These are phyloP conservation scores for Cylindrotheca closterium DNA, from an alignment of 108 stramenopile genomes.

Conservation along the genomic window DNA sequence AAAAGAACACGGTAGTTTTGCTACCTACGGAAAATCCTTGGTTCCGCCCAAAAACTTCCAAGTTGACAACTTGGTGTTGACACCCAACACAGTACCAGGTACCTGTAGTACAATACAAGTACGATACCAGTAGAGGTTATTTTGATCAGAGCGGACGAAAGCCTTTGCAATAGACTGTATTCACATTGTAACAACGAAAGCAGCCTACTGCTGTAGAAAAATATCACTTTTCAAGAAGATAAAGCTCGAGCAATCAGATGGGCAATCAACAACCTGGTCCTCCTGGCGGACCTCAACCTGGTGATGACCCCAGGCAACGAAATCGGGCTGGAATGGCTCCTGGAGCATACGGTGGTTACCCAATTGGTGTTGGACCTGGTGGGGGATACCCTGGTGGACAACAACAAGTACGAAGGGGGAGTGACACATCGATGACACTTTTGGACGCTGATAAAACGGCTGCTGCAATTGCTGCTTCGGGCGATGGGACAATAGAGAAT, in stretches of 20 bases:
- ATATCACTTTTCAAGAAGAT: no score
- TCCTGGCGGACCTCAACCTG: constrained; percentile 19
- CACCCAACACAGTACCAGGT: no score
- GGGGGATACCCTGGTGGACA: background rate
- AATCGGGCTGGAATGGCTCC: constrained; percentile 19
- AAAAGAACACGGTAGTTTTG: no score
- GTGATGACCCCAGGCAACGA: constrained; percentile 13
- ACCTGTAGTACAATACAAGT: no score
- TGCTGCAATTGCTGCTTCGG: constrained; percentile 18
- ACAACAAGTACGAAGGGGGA: constrained; percentile 13
- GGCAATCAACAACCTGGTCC: constrained; percentile 47
- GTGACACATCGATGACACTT: constrained; percentile 48
- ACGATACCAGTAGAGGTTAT: no score
- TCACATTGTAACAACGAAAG: no score
- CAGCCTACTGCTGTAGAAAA: no score
- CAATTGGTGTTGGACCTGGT: constrained; percentile 9
- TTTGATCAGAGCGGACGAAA: no score
- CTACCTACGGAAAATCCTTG: no score
- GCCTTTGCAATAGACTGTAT: no score
- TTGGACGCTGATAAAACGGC: constrained; percentile 32
- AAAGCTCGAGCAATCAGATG: constrained; percentile 19
- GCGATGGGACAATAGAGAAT: constrained; percentile 18
- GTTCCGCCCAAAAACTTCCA: no score
- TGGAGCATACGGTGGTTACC: constrained; percentile 4
- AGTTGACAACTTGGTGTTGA: no score